Evolutionary conservation across 352 stramenopile species (phyloP), one percentile per base, ranked within the genome.

Genomic region (Pythium oligandrum): DNA sequence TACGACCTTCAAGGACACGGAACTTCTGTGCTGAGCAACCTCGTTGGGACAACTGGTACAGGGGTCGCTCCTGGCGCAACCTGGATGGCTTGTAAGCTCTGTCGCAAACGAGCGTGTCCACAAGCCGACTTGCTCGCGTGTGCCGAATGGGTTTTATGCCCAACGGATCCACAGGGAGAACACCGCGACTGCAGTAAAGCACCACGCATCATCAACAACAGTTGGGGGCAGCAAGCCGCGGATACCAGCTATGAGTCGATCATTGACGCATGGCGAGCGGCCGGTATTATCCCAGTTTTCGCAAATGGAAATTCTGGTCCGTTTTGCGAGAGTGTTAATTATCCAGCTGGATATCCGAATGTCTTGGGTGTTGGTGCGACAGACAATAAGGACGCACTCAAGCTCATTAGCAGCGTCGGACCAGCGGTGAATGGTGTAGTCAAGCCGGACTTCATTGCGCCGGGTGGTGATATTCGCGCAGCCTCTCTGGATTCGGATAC

Each of bases 361-460:
- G 68, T 77, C 34, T 74, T 80, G 48, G 48, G 38, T 30, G 68
- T 80, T 6, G 68, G 64, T 36, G 65, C 71, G 3, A 71, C 59
- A 3, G 57, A 49, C 11, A 50, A 4, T 8, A 55, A 45, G 11
- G 58, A 70, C 53, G 42, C 10, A 3, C 48, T 80, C 5, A 44
- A 51, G 4, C 45, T 30, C 40, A 73, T 64, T 47, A 73, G 60
- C 33, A 54, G 46, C 50, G 62, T 63, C 45, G 71, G 71, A 11
- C 64, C 71, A 3, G 34, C 61, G 0, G 49, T 59, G 7, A 50
- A 26, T 4, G 54, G 56, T n/a, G 37, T 44, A 34, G 32, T 60
- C 17, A 73, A 73, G 51, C 66, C 66, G 1, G 66, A 73, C 1
- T 36, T 73, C 17, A 49, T 59, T 3, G 66, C 66, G 0, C 61